Base-by-base conservation (phyloP, 2,329 filamentous ascomycete genomes). In the Graphilbum sp. region DNA sequence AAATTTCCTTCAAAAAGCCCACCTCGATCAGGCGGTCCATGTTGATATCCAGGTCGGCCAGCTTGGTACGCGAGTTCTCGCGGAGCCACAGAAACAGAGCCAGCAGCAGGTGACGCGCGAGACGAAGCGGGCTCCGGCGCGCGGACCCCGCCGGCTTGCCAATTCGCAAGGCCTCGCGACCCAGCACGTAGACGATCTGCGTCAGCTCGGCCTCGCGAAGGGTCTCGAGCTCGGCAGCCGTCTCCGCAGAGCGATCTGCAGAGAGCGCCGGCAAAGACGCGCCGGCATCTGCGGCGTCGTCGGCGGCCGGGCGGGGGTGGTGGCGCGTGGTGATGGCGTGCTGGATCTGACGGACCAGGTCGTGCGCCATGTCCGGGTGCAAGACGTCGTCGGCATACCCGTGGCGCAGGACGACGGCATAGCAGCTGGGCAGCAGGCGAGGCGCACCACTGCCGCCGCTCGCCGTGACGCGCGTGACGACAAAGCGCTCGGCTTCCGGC, bases 301-400 rank as follows among this genome's bases (percentile, higher is more conserved):
- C 34, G 15, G 34, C 34, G n/a, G 41, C 38, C 16, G 41, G 37
- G 6, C 15, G 6, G 6, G 5, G 18, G 10, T 11, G 6, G 7
- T 7, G 15, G 15, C 3, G 10, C 2, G 2, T 52, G 0, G 63
- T 56, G 23, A 76, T 54, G 41, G 62, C 69, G 8, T 64, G 61
- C 18, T 80, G 58, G 41, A 80, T 66, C 39, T 76, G 65, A 37
- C 68, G 67, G 23, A 83, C 65, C 2, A 78, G 51, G 1, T 62
- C 57, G 0, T 65, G 36, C 8, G 46, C 75, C 7, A 85, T 62
- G 41, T 80, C 69, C 0, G 69, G 70, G 0, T 69, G 76, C 34
- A 85, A 64, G 21, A 83, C 67, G 43, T 79, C 69, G 47, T 86
- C 80, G 54, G 71, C 79, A 53, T 79, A 86, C 1, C 80, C 80